These are phyloP conservation scores for Taiozyma onychis DNA, from an alignment of 1,139 yeast species.

Conservation along the genomic window DNA sequence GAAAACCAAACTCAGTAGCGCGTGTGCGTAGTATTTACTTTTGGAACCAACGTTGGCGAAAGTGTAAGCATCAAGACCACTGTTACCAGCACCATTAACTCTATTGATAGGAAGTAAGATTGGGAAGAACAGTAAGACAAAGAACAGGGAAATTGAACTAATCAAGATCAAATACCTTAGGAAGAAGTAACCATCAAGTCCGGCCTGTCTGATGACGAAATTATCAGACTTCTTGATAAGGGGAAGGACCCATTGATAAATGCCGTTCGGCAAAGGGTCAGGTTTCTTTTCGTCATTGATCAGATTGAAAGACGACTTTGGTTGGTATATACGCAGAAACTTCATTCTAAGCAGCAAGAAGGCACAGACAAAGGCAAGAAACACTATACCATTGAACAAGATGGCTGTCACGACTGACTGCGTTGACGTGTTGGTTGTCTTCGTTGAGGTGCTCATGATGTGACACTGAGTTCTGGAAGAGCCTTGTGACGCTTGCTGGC, in stretches of 20 bases:
- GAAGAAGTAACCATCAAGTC: conserved; percentile 82
- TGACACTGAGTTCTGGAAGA: not conserved
- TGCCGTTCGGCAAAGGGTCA: conserved; percentile 55
- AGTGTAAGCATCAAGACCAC: conserved; percentile 74
- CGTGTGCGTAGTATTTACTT: conserved; percentile 79
- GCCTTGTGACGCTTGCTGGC: not conserved
- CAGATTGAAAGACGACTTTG: conserved; percentile 53
- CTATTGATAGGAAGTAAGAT: conserved; percentile 64
- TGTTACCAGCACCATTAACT: conserved; percentile 45
- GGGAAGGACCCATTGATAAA: conserved; percentile 56
- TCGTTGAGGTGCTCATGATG: not conserved
- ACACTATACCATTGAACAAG: conserved; percentile 48
- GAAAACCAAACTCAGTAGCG: conserved; percentile 71
- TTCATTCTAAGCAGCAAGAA: conserved; percentile 51
- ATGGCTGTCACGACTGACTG: conserved; percentile 61
- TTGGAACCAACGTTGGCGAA: conserved; percentile 60
- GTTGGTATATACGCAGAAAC: conserved; percentile 60
- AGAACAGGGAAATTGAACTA: conserved; percentile 53
- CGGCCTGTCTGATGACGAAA: conserved; percentile 65
- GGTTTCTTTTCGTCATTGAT: conserved; percentile 59
- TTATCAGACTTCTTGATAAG: conserved; percentile 56
- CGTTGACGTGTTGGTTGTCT: conserved; percentile 41
- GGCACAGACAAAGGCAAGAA: conserved; percentile 44
- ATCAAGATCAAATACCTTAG: conserved; percentile 67
- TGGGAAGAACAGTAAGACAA: conserved; percentile 45